Base-by-base conservation (phyloP, 331 rosid species). In the Prunus yedoensis region DNA sequence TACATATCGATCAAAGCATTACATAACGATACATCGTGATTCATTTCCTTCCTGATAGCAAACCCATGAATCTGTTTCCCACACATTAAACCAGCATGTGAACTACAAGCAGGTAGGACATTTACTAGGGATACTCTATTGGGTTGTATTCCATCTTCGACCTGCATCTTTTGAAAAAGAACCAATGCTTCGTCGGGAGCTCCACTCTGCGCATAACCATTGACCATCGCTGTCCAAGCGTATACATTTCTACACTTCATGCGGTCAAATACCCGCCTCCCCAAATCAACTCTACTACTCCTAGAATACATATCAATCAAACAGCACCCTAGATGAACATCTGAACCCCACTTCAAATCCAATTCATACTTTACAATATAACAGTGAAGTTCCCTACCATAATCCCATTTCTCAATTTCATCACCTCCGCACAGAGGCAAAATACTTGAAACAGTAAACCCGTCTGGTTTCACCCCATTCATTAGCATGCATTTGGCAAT, bases 291-390 rank as follows among this genome's bases (percentile, higher is more conserved):
- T 65, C 81, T 88, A 20, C 73, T 58, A 79, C 86, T 81, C 84
- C 88, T 89, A 11, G 89, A 87, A 82, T 90, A 91, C 94, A 91
- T 86, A 78, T 94, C 96, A 62, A 91, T 91, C 85, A 91, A 87
- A 80, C 96, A 84, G 21, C 94, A 91, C 30, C 98, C 93, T 0
- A 88, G 21, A 82, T 87, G 91, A 83, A 86, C 82, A 81, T 91
- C 90, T 0, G 84, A 84, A 14, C 77, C 87, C 54, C 75, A 76
- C 70, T 65, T 47, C 50, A 74, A 79, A 66, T 88, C 89, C 73
- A 82, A 58, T 16, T 69, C 86, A 67, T 85, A 93, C 91, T 38
- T 38, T 0, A 38, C 2, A 38, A 38, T 38, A 38, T 38, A 1
- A 38, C 2, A 38, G 43, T 38, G 43, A 38, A 38, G 43, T 38